Base-by-base conservation (phyloP, 345 rosid genomes). In the Xanthoceras sorbifolium region DNA sequence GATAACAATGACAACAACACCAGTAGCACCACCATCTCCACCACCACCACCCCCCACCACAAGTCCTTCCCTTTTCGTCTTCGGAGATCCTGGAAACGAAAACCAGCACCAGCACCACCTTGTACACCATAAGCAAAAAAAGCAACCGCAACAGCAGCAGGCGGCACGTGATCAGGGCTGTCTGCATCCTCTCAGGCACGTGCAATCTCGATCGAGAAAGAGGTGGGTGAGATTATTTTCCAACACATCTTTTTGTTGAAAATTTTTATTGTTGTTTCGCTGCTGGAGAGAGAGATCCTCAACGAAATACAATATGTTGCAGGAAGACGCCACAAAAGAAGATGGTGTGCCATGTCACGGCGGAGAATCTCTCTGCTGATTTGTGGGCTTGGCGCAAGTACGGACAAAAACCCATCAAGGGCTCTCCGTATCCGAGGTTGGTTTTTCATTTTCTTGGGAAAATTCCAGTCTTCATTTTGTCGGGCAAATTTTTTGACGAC, bases 331-430 rank as follows among this genome's bases (percentile, higher is more conserved):
- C 86, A 73, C 89, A 84, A 78, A 94, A 92, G 82, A 90, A 84
- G 83, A 78, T 84, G 59, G 85, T 93, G 54, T 83, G 90, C 80
- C 96, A 90, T 61, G 91, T 95, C 36, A 79, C 90, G 34, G 94
- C 82, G 50, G 97, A 91, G 80, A 87, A 91, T 71, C 90, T 95
- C 72, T 85, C 92, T 17, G 79, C 87, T 71, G 99, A 95, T 86
- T 76, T 86, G 73, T 95, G 99, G 99, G 92, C 98, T 61, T 95
- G 99, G 99, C 89, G 99, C 9, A 95, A 95, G 64, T 95, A 95
- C 77, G 99, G 99, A 4, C 98, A 95, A 68, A 95, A 95, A 81
- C 99, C 98, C 75, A 95, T 95, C 81, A 95, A 93, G 83, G 97
- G 98, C 44, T 91, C 98, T 22, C 97, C 98, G 6, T 90, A 88